These are phyloP conservation scores for Yarrowia bubula DNA, from an alignment of 805 yeast genomes.

Conservation along the genomic window DNA sequence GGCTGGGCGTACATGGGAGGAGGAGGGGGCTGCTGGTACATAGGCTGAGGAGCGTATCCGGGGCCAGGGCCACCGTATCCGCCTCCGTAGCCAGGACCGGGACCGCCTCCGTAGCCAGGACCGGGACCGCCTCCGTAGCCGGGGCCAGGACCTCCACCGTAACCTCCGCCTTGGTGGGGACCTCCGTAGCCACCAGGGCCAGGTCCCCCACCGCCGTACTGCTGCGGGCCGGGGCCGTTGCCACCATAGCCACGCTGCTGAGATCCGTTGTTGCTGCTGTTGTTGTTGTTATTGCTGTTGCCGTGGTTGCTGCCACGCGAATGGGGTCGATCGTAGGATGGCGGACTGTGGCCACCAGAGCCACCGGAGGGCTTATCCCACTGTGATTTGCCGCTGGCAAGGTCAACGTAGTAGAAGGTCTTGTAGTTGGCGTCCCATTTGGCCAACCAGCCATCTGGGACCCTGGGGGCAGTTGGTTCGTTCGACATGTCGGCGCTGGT, in stretches of 20 bases:
- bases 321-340: slow-evolving; percentile 34
- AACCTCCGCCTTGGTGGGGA: not conserved
- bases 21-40: slow-evolving; percentile 38
- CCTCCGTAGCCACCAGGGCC: slow-evolving; percentile 28
- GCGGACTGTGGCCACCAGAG: slow-evolving; percentile 27
- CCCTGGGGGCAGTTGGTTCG: slow-evolving; percentile 35
- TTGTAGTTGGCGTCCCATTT: slow-evolving; percentile 47
- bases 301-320: slow-evolving; percentile 30
- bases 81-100: not conserved
- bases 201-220: not conserved
- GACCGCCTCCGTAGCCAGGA: slow-evolving; percentile 14
- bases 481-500: slow-evolving; percentile 12
- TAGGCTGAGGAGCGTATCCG: slow-evolving; percentile 36
- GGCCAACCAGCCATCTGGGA: slow-evolving; percentile 41
- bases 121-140: slow-evolving; percentile 32
- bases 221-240: slow-evolving; percentile 33
- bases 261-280: slow-evolving; percentile 29
- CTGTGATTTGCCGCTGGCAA: slow-evolving; percentile 70
- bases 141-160: slow-evolving; percentile 26
- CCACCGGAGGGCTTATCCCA: slow-evolving; percentile 73
- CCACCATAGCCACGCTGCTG: slow-evolving; percentile 39
- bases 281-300: slow-evolving; percentile 33
- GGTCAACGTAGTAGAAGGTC: slow-evolving; percentile 79
- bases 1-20: slow-evolving; percentile 25
- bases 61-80: slow-evolving; percentile 27